Evolutionary conservation across 1,284 basidiomycete genomes (phyloP).

Genomic region (Melampsora larici-populina): DNA sequence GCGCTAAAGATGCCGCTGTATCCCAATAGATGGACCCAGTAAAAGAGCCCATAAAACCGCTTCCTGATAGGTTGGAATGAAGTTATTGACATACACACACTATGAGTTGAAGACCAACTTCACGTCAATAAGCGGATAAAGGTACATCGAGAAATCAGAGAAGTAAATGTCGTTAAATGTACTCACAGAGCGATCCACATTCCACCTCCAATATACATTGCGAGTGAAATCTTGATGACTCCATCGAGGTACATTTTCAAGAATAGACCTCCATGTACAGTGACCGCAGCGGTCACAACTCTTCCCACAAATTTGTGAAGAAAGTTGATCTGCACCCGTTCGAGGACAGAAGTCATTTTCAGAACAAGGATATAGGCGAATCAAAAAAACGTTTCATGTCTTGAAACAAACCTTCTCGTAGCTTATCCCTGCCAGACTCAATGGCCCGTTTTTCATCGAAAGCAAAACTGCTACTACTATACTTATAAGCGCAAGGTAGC

Average conservation of each 20-base stretch:
- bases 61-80: constrained; percentile 24
- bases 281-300: constrained; percentile 21
- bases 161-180: background rate
- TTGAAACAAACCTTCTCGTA: constrained; percentile 39
- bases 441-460: constrained; percentile 42
- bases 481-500: constrained; percentile 26
- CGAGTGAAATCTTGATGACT: constrained; percentile 13
- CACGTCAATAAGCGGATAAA: background rate
- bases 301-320: constrained; percentile 31
- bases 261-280: constrained; percentile 28
- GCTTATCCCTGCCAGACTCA: constrained; percentile 33
- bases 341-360: background rate
- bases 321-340: constrained; percentile 27
- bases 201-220: constrained; percentile 30
- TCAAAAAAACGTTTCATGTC: background rate
- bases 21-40: constrained; percentile 32
- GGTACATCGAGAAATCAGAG: background rate
- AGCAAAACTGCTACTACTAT: constrained; percentile 30
- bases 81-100: constrained; percentile 21
- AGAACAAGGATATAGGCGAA: background rate
- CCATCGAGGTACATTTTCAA: constrained; percentile 14
- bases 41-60: constrained; percentile 26
- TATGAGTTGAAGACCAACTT: background rate
- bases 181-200: constrained; percentile 29
- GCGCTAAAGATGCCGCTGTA: constrained; percentile 27